Evolutionary conservation across 495 filamentous ascomycete species (phyloP).

Genomic region (Amniculicola lignicola): DNA sequence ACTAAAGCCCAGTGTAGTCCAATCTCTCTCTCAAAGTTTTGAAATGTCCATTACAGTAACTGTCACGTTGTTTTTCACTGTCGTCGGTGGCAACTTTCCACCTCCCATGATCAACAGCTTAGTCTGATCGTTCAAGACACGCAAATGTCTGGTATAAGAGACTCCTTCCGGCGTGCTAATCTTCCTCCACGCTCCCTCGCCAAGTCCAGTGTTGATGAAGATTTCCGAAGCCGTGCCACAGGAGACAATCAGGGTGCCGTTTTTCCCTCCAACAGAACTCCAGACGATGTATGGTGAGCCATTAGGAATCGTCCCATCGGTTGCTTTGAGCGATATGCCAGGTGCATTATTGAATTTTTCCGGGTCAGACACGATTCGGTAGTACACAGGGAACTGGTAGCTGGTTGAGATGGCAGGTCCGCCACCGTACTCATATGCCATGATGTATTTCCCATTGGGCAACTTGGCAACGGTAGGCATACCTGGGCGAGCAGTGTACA

Average conservation of each 20-base stretch:
- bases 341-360: constrained; percentile 49
- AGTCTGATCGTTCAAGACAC: constrained; percentile 37
- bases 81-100: constrained; percentile 44
- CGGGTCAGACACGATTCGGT: constrained; percentile 51
- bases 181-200: constrained; percentile 55
- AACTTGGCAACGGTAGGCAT: constrained; percentile 62
- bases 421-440: constrained; percentile 62
- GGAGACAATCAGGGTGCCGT: constrained; percentile 51
- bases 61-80: constrained; percentile 45
- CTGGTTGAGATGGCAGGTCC: constrained; percentile 44
- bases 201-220: constrained; percentile 58
- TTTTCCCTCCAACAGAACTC: constrained; percentile 37
- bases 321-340: constrained; percentile 46
- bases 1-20: too few species aligned
- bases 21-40: constrained; percentile 1
- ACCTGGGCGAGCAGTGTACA: constrained; percentile 62
- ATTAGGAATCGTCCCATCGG: constrained; percentile 51
- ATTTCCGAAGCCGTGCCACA: constrained; percentile 50
- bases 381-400: constrained; percentile 57
- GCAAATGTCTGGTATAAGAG: constrained; percentile 53
- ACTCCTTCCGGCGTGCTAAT: constrained; percentile 47
- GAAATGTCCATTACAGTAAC: constrained; percentile 42
- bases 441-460: constrained; percentile 59
- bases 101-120: constrained; percentile 47
- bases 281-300: constrained; percentile 44